Evolutionary conservation across 345 rosid species (phyloP).

Genomic region (Lepidium aucheri): DNA sequence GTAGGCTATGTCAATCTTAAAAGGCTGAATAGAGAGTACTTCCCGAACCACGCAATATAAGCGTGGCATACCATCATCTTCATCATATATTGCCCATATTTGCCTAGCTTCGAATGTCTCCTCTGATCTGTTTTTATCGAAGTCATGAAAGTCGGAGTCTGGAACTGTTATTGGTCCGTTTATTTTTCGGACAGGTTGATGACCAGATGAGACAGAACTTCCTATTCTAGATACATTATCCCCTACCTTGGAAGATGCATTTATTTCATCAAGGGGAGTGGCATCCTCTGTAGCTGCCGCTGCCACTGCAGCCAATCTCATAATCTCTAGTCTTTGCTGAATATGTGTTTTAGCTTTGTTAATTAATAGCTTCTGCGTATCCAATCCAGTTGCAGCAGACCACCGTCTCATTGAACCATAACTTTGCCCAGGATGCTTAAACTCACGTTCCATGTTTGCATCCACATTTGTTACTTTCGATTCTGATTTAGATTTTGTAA

Average conservation of each 20-base stretch:
- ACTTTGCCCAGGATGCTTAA: constrained; percentile 39
- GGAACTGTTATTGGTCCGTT: constrained; percentile 61
- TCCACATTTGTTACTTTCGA: constrained; percentile 30
- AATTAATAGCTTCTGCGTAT: constrained; percentile 72
- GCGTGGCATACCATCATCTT: constrained; percentile 98
- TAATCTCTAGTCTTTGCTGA: constrained; percentile 49
- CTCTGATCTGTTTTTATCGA: constrained; percentile 81
- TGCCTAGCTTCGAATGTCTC: constrained; percentile 88
- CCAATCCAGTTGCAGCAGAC: constrained; percentile 55
- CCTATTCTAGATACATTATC: constrained; percentile 13
- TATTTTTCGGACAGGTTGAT: constrained; percentile 20
- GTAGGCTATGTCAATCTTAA: constrained; percentile 80
- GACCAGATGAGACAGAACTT: constrained; percentile 5
- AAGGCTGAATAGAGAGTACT: constrained; percentile 73
- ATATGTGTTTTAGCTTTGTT: constrained; percentile 69
- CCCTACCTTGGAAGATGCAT: constrained; percentile 20
- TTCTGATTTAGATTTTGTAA: constrained; percentile 38
- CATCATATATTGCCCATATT: constrained; percentile 95
- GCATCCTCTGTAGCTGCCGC: constrained; percentile 28
- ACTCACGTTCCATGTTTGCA: constrained; percentile 33
- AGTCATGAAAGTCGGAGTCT: constrained; percentile 94
- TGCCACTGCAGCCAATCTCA: constrained; percentile 47
- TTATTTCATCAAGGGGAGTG: constrained; percentile 21
- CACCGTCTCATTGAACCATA: constrained; percentile 47
- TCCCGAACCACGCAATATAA: constrained; percentile 80